phyloP scores from a whole-genome alignment of 257 asterid genomes.

The Hygrophila difformis region DNA sequence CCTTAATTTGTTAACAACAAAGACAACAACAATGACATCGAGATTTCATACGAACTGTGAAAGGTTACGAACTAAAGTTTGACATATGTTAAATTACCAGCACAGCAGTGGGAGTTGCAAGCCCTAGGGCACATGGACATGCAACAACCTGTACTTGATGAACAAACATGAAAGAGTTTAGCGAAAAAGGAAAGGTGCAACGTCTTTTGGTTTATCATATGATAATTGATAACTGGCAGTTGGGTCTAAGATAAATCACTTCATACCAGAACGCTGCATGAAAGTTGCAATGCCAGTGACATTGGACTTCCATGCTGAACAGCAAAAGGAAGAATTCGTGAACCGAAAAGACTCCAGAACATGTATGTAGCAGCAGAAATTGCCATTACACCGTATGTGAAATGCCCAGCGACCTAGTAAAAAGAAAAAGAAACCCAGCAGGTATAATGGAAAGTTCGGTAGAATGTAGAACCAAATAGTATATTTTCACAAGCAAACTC shows the following conservation, averaged over 20 bases:
- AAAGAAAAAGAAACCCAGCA: not conserved
- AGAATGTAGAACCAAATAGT: too few species aligned
- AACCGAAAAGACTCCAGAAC: conserved; percentile 90
- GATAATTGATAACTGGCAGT: too few species aligned
- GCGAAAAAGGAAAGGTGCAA: too few species aligned
- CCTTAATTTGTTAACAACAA: conserved; percentile 35
- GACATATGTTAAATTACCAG: conserved; percentile 45
- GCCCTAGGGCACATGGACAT: conserved; percentile 99
- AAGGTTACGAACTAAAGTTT: conserved; percentile 9
- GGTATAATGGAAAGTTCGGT: too few species aligned
- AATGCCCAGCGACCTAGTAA: conserved; percentile 87
- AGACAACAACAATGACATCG: conserved; percentile 8
- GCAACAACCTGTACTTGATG: conserved; percentile 70
- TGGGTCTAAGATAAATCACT: not conserved
- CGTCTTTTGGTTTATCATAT: not conserved
- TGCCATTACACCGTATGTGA: conserved; percentile 95
- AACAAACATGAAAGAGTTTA: not conserved
- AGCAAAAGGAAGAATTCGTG: conserved; percentile 72
- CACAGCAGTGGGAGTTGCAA: conserved; percentile 99
- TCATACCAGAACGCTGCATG: conserved; percentile 95
- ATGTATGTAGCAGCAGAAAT: conserved; percentile 93
- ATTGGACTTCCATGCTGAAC: conserved; percentile 81
- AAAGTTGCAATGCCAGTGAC: conserved; percentile 96
- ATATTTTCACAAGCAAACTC: too few species aligned
- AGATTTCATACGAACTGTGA: conserved; percentile 9